phyloP scores from a whole-genome alignment of 768 basidiomycete genomes.

The Saitozyma sp. region DNA sequence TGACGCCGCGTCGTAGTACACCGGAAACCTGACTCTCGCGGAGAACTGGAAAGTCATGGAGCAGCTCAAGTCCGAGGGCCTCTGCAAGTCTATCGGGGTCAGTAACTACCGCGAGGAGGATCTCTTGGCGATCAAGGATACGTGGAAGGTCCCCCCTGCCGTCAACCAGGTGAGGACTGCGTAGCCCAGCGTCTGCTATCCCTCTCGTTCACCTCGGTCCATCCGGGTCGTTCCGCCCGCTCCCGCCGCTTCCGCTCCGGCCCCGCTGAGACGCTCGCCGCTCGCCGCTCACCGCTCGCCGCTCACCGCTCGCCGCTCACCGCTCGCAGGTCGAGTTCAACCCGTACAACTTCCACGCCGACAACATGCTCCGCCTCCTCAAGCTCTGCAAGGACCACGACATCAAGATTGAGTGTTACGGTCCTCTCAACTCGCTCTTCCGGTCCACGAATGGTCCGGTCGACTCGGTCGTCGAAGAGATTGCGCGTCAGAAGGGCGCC shows the following conservation, averaged over 20 bases:
- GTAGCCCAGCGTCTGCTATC: not conserved
- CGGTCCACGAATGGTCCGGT: slow-evolving; percentile 21
- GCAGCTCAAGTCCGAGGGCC: slow-evolving; percentile 58
- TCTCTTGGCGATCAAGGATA: slow-evolving; percentile 45
- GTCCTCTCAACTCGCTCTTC: slow-evolving; percentile 34
- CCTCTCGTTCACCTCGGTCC: not conserved
- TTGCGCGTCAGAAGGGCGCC: slow-evolving; percentile 19
- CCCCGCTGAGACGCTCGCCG: not conserved
- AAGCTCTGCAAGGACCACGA: slow-evolving; percentile 39
- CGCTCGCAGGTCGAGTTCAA: slow-evolving; percentile 53
- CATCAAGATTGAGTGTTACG: slow-evolving; percentile 45
- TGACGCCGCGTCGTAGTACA: slow-evolving; percentile 1
- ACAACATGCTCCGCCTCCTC: slow-evolving; percentile 33
- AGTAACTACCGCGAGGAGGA: slow-evolving; percentile 54
- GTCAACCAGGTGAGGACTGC: slow-evolving; percentile 48
- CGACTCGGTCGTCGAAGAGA: slow-evolving; percentile 21
- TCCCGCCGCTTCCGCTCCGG: no score
- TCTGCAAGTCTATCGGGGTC: slow-evolving; percentile 55
- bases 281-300: not conserved
- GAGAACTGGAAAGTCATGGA: slow-evolving; percentile 67
- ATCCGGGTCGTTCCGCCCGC: no score
- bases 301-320: not conserved
- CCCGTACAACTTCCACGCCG: slow-evolving; percentile 47
- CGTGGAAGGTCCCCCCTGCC: slow-evolving; percentile 47
- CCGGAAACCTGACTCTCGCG: slow-evolving; percentile 44